Conservation (phyloP, 345 rosid genomes). For the Citrus hindsii region DNA sequence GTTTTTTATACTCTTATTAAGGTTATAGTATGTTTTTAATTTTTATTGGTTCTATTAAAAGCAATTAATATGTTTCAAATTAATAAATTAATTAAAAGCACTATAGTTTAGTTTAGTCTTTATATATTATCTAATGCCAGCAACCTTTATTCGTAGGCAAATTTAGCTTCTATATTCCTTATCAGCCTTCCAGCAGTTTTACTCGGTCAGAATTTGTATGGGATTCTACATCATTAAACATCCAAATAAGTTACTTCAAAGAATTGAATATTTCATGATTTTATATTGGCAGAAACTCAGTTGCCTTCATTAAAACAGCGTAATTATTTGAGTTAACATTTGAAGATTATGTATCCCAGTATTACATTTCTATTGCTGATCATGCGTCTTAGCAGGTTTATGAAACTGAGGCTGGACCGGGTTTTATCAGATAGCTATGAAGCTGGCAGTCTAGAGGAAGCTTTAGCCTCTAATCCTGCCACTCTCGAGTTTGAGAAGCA, state of each 20-base stretch:
- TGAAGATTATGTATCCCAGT: background rate
- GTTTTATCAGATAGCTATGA: slow-evolving; percentile 74
- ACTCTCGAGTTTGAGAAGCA: slow-evolving; percentile 73
- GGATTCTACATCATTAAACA: too few species aligned
- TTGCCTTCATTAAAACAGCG: background rate
- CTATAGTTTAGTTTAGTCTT: too few species aligned
- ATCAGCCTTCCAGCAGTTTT: background rate
- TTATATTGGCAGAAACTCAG: background rate
- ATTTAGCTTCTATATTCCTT: background rate
- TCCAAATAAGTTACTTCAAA: too few species aligned
- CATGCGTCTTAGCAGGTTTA: slow-evolving; percentile 53
- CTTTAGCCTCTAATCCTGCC: slow-evolving; percentile 71
- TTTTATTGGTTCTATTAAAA: too few species aligned
- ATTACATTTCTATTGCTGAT: slow-evolving; percentile 8
- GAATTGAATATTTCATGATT: background rate
- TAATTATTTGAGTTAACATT: background rate
- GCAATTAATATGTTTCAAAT: too few species aligned
- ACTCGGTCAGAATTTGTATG: too few species aligned
- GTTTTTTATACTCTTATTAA: too few species aligned
- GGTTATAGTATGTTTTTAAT: too few species aligned
- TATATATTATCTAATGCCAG: too few species aligned
- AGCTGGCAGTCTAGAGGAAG: slow-evolving; percentile 69
- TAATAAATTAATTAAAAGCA: too few species aligned
- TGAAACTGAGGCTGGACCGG: slow-evolving; percentile 94
- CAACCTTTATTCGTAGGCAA: background rate